Conservation (phyloP, 306 rosid species). For the Cucumis hystrix region DNA sequence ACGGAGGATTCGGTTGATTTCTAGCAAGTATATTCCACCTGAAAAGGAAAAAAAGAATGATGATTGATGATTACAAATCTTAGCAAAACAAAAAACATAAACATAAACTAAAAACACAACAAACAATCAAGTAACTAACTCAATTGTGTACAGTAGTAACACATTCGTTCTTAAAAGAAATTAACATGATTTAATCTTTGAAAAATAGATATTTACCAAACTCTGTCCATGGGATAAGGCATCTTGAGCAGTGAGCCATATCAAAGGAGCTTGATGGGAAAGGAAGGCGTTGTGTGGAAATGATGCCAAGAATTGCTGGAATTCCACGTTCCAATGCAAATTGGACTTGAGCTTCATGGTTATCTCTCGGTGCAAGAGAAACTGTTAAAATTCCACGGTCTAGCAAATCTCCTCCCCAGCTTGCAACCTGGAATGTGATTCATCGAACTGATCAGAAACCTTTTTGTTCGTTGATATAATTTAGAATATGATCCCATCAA, state of each 20-base stretch:
- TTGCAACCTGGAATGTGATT: slow-evolving; percentile 63
- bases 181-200: neutral
- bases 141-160: neutral
- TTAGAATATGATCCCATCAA: neutral
- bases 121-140: neutral
- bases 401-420: slow-evolving; percentile 98
- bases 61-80: neutral
- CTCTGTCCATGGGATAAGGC: slow-evolving; percentile 99
- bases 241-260: slow-evolving; percentile 99
- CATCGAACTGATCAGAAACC: slow-evolving; percentile 7
- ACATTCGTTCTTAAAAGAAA: neutral
- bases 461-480: neutral
- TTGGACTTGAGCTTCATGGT: slow-evolving; percentile 99
- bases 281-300: slow-evolving; percentile 94
- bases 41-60: slow-evolving; percentile 1
- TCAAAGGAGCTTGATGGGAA: slow-evolving; percentile 91
- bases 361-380: slow-evolving; percentile 98
- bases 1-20: slow-evolving; percentile 84
- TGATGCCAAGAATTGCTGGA: slow-evolving; percentile 92
- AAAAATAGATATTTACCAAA: slow-evolving; percentile 45
- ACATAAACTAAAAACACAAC: no score
- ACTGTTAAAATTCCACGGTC: slow-evolving; percentile 80
- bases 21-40: slow-evolving; percentile 91
- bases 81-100: neutral
- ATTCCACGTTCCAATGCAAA: slow-evolving; percentile 97